Evolutionary conservation across 352 stramenopile species (phyloP).

Genomic region (Plasmopara halstedii): DNA sequence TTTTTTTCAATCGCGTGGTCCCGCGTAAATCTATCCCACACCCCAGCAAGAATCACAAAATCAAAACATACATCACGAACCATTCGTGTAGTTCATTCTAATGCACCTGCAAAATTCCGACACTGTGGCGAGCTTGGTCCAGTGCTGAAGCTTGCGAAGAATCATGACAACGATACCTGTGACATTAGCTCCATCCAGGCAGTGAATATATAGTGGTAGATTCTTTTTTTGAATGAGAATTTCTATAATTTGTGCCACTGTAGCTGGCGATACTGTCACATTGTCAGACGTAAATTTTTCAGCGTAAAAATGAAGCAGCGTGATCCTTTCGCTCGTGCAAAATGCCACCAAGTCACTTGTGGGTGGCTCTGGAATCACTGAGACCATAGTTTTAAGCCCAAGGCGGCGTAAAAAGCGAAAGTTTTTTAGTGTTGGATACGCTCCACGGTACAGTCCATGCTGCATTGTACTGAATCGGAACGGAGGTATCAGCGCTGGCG

Average conservation of each 20-base stretch:
- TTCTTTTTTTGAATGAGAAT: conserved; percentile 72
- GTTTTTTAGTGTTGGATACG: conserved; percentile 83
- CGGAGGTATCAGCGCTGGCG: conserved; percentile 72
- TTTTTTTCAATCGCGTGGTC: conserved; percentile 84
- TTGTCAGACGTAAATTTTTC: conserved; percentile 87
- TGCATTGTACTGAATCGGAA: conserved; percentile 85
- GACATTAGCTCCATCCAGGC: conserved; percentile 82
- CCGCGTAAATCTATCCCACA: conserved; percentile 52
- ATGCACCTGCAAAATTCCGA: conserved; percentile 70
- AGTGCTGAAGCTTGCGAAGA: conserved; percentile 82
- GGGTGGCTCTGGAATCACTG: conserved; percentile 70
- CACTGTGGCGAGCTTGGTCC: conserved; percentile 76
- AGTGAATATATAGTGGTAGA: conserved; percentile 80
- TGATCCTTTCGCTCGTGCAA: conserved; percentile 60
- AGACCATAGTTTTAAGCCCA: conserved; percentile 70
- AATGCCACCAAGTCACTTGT: conserved; percentile 72
- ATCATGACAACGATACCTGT: conserved; percentile 86
- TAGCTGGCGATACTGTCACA: conserved; percentile 72
- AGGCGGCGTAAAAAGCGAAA: conserved; percentile 74
- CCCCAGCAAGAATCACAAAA: no score
- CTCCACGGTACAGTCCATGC: conserved; percentile 68
- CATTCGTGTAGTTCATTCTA: not conserved
- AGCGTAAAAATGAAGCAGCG: conserved; percentile 69
- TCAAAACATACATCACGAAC: no score
- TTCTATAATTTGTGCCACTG: conserved; percentile 68